These are phyloP conservation scores for Leccinum barrowsii DNA, from an alignment of 768 basidiomycete species.

Conservation along the genomic window DNA sequence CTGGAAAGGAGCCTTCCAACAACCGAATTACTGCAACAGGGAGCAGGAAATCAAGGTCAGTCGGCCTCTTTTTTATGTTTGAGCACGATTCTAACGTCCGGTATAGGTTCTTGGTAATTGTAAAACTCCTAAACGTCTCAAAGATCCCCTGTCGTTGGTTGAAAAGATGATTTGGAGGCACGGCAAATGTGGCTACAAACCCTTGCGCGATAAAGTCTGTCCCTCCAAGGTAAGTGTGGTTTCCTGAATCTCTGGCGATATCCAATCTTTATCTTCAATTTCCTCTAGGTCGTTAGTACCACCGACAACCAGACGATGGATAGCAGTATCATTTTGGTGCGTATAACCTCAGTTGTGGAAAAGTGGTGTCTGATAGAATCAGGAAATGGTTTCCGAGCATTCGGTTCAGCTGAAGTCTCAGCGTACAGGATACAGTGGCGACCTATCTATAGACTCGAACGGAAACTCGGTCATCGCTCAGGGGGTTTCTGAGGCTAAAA, in stretches of 20 bases:
- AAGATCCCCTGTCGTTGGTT: constrained; percentile 46
- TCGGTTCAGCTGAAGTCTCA: constrained; percentile 58
- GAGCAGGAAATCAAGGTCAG: constrained; percentile 69
- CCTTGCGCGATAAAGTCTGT: constrained; percentile 62
- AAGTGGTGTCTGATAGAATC: constrained; percentile 5
- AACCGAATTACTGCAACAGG: constrained; percentile 55
- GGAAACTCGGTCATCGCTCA: constrained; percentile 44
- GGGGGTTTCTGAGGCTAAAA: constrained; percentile 46
- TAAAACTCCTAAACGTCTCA: constrained; percentile 76
- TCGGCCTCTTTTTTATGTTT: background rate
- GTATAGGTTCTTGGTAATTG: constrained; percentile 39
- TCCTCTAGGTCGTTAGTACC: constrained; percentile 36
- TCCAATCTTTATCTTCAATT: background rate
- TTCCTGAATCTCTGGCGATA: background rate
- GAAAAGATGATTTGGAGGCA: constrained; percentile 68
- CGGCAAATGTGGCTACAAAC: constrained; percentile 63
- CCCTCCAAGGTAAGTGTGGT: constrained; percentile 63
- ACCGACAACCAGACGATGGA: constrained; percentile 47
- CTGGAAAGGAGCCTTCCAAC: constrained; percentile 30
- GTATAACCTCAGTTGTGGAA: constrained; percentile 3
- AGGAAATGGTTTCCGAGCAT: constrained; percentile 78
- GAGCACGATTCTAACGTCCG: background rate
- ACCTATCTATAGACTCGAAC: constrained; percentile 52
- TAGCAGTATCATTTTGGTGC: constrained; percentile 60
- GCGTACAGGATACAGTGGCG: constrained; percentile 29